These are phyloP conservation scores for Xylaria telfairii DNA, from an alignment of 495 filamentous ascomycete species.

Conservation along the genomic window DNA sequence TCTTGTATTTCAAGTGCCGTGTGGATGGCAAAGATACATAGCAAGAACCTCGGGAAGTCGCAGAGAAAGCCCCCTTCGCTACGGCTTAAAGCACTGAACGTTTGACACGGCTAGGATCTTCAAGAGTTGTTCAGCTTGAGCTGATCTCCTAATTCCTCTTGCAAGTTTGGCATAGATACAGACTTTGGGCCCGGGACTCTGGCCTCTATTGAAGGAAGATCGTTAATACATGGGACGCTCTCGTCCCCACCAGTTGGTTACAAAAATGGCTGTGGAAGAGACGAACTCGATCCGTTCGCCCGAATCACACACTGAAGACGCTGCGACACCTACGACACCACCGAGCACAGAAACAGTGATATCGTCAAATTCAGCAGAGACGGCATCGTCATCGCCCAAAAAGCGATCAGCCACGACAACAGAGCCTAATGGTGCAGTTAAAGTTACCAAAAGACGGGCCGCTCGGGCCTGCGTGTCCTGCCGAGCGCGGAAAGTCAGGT, in stretches of 20 bases:
- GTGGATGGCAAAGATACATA: slow-evolving; percentile 13
- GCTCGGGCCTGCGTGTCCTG: slow-evolving; percentile 89
- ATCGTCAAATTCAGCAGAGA: slow-evolving; percentile 30
- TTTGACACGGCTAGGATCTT: slow-evolving; percentile 23
- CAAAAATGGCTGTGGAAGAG: slow-evolving; percentile 36
- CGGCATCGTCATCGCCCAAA: slow-evolving; percentile 38
- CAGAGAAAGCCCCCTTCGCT: neutral
- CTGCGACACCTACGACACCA: slow-evolving; percentile 26
- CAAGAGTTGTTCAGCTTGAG: slow-evolving; percentile 13
- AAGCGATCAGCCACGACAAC: slow-evolving; percentile 40
- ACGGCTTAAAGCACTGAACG: slow-evolving; percentile 24
- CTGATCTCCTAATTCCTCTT: neutral
- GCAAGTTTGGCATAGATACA: neutral
- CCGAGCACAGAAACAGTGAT: slow-evolving; percentile 15
- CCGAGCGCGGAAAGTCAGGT: slow-evolving; percentile 87
- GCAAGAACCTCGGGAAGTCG: slow-evolving; percentile 19
- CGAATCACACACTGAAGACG: slow-evolving; percentile 32
- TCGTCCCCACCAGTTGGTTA: slow-evolving; percentile 6
- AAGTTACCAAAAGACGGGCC: slow-evolving; percentile 73
- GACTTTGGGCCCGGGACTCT: neutral
- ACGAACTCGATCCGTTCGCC: slow-evolving; percentile 31
- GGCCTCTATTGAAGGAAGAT: neutral
- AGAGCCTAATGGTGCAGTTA: slow-evolving; percentile 39
- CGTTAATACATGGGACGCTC: slow-evolving; percentile 16
- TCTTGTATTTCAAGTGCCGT: slow-evolving; percentile 7